A percentile compares a stretch with the other conserved stretches of the same genome.
These are phyloP conservation scores for Bjerkandera adusta DNA, from an alignment of 1,284 basidiomycete species.

Conservation along the genomic window DNA sequence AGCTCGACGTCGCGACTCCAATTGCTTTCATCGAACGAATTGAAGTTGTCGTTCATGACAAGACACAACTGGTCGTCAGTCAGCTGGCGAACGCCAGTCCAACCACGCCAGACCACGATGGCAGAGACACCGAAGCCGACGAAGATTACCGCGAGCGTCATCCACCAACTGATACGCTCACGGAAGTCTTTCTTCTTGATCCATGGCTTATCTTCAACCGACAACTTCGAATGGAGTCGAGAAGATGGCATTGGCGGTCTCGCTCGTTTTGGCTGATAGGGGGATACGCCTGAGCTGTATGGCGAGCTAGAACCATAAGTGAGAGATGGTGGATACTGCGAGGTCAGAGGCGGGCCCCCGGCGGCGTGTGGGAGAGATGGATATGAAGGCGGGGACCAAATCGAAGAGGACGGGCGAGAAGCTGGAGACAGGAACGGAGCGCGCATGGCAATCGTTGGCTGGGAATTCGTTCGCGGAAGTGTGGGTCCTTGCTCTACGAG, in stretches of 20 bases:
- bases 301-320: constrained; percentile 29
- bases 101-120: constrained; percentile 47
- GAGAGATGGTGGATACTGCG: constrained; percentile 30
- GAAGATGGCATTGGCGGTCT: constrained; percentile 50
- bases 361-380: constrained; percentile 19
- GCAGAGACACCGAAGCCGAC: constrained; percentile 45
- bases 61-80: constrained; percentile 50
- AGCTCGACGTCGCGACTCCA: constrained; percentile 72
- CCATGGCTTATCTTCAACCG: constrained; percentile 64
- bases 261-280: constrained; percentile 25
- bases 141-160: constrained; percentile 47
- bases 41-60: constrained; percentile 70
- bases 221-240: constrained; percentile 44
- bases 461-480: constrained; percentile 36
- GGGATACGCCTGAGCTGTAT: constrained; percentile 29
- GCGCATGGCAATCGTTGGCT: constrained; percentile 50
- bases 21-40: constrained; percentile 38
- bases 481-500: constrained; percentile 22
- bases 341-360: constrained; percentile 22
- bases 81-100: constrained; percentile 38
- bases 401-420: constrained; percentile 53
- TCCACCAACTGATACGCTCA: constrained; percentile 52
- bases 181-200: constrained; percentile 47
- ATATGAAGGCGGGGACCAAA: constrained; percentile 59
- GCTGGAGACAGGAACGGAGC: constrained; percentile 67